Base-by-base conservation (phyloP, 179 eudicot species). In the Camellia oleifera region DNA sequence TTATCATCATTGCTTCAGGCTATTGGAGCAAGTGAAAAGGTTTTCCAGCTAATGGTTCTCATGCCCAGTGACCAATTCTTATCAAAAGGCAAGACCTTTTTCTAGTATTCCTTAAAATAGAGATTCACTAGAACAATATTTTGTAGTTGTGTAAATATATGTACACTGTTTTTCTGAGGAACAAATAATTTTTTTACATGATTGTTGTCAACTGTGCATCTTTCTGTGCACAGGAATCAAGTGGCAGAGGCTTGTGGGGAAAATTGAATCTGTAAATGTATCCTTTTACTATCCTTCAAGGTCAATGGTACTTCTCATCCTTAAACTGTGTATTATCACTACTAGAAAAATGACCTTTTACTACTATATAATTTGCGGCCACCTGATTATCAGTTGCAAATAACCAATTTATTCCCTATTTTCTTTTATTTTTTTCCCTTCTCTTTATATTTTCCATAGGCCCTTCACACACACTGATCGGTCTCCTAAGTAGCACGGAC, bases 11-110 rank as follows among this genome's bases (percentile, higher is more conserved):
- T 91, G 75, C 76, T 88, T 72, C 92, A 89, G 79, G 86, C 89
- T 80, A 69, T 88, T 80, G 94, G 94, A 77, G 91, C 94, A 50
- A 84, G 91, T 83, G 92, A 89, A 79, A 91, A 81, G 78, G 88
- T 89, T 57, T 91, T 89, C 73, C 86, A 85, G 79, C 62, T 88
- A 78, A 89, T 91, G 77, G 78, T 80, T 87, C 87, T 87, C 68
- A 78, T 77, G 80, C 92, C 91, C 58, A 77, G 91, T 76, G 50
- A 73, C 67, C 88, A 89, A 82, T 89, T 86, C 83, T 82, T 76
- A 77, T 78, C 83, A 66, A 79, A 88, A 85, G 94, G 94, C 82
- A 83, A 46, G 86, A 52, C 62, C n/a, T 81, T 40, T 23, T 32
- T 32, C 42, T 60, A 14, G 2, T 15, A 14, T 73, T 72, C 61